Base-by-base conservation (phyloP, 2,329 filamentous ascomycete genomes). In the Colletotrichum shisoi region DNA sequence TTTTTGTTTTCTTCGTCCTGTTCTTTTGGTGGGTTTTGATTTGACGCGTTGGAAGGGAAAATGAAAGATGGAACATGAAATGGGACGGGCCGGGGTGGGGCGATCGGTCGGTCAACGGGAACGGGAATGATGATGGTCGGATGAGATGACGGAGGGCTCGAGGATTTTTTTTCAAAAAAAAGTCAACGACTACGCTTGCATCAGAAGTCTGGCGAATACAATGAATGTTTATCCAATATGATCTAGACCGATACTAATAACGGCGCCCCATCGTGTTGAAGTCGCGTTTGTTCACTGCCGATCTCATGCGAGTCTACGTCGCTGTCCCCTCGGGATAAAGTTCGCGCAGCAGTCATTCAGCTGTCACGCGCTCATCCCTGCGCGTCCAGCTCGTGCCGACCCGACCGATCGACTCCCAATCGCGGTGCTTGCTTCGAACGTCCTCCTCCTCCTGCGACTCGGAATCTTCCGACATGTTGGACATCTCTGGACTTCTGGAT, bases 41-140 rank as follows among this genome's bases (percentile, higher is more conserved):
- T 40, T 39, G 56, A 58, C 39, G 42, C 42, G 42, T 44, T 60
- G 54, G 45, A 44, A 59, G 45, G 27, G 59, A 42, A 34, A 48
- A 63, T 57, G 53, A 52, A 52, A 34, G 37, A 57, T 57, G 56
- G 56, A 17, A 60, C 17, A 60, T 34, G 46, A 61, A 44, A 53
- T 8, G 52, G 60, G 60, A 17, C 37, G 60, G 46, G 62, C 12
- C 9, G 49, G 63, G n/a, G 7, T 24, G 54, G 31, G 8, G 17
- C 19, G 46, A 27, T 59, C 52, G 46, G 13, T 27, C 46, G 46
- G 24, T 31, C 15, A 34, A 59, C 57, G 27, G 61, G 48, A 64
- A 49, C 59, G 54, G 44, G 53, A 56, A 56, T 65, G 65, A 67
- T 45, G 64, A 58, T 39, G 27, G 56, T 45, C 37, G 44, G 56